These are phyloP conservation scores for Lojkania enalia DNA, from an alignment of 2,329 filamentous ascomycete genomes.

Conservation along the genomic window DNA sequence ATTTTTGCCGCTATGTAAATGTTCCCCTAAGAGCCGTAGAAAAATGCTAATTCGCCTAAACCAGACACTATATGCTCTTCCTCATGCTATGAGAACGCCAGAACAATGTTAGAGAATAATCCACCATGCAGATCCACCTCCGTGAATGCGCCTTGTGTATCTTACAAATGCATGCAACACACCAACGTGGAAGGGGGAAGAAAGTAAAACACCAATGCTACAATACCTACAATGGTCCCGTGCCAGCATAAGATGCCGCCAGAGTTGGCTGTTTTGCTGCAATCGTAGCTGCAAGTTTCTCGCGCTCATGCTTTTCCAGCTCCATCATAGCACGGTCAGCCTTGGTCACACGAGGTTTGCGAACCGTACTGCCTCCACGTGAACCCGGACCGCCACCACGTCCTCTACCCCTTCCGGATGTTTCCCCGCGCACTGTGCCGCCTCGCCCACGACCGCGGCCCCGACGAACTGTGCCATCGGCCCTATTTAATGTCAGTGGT, in stretches of 20 bases:
- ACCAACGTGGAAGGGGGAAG: background rate
- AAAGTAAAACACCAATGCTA: background rate
- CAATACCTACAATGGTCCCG: conserved; percentile 6
- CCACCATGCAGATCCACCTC: conserved; percentile 10
- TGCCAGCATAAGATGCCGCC: conserved; percentile 17
- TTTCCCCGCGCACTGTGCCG: conserved; percentile 49
- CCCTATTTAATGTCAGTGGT: conserved; percentile 52
- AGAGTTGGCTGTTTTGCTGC: conserved; percentile 29
- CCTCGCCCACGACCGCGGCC: conserved; percentile 61
- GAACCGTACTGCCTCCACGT: conserved; percentile 70
- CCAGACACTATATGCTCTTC: background rate
- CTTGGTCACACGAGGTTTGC: conserved; percentile 86
- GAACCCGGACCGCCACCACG: conserved; percentile 66
- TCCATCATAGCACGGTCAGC: conserved; percentile 81
- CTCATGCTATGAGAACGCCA: conserved; percentile 5
- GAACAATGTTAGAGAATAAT: background rate
- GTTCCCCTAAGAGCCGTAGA: too few relatives aligned
- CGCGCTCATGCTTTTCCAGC: conserved; percentile 76
- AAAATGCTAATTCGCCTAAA: too few relatives aligned
- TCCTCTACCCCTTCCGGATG: conserved; percentile 48
- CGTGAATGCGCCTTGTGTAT: conserved; percentile 15
- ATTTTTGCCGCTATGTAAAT: too few relatives aligned
- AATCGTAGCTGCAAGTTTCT: conserved; percentile 52
- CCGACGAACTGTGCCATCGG: conserved; percentile 73
- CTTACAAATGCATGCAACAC: conserved; percentile 20